Conservation (phyloP, 2,329 filamentous ascomycete species). For the Xylaria polymorpha region DNA sequence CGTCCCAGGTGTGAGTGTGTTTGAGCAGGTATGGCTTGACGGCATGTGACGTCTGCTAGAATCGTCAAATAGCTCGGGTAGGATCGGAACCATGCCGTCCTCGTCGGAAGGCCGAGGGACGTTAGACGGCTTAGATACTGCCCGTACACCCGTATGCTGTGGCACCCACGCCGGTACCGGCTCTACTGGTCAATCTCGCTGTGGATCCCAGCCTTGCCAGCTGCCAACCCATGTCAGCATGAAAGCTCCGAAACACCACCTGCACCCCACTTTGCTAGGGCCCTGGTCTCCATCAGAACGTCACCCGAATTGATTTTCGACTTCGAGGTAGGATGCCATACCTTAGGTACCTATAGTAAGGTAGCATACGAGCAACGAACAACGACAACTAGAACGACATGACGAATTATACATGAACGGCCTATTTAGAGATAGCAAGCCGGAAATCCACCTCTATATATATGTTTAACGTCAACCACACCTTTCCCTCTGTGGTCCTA, state of each 20-base stretch:
- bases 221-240: constrained; percentile 3
- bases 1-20: neutral
- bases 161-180: constrained; percentile 23
- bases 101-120: constrained; percentile 3
- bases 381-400: neutral
- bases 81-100: constrained; percentile 10
- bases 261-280: neutral
- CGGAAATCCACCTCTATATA: neutral
- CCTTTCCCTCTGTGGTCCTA: neutral
- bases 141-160: neutral
- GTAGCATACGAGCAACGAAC: neutral
- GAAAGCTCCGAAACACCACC: neutral
- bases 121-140: no score
- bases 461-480: neutral
- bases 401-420: neutral
- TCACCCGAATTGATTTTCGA: neutral
- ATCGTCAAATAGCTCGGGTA: constrained; percentile 7
- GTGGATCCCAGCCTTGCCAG: neutral
- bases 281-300: neutral
- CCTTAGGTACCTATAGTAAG: no score
- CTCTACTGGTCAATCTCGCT: neutral
- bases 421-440: neutral
- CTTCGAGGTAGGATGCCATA: no score
- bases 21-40: neutral
- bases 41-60: neutral